Evolutionary conservation across 495 filamentous ascomycete species (phyloP).

Genomic region (Bathelium albidoporum): DNA sequence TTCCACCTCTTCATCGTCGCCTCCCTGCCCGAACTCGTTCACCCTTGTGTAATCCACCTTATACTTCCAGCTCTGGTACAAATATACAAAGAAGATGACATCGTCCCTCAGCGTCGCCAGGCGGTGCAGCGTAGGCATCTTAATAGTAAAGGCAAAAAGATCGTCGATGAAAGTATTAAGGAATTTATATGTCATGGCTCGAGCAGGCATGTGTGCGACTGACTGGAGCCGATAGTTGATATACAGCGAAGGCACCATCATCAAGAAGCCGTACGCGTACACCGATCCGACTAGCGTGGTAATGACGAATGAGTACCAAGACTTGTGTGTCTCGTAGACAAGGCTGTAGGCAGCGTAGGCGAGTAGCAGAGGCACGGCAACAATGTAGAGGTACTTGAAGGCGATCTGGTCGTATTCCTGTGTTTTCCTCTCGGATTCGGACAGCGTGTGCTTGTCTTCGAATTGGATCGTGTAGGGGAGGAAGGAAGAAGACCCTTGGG

Average conservation of each 20-base stretch:
- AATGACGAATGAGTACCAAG: constrained; percentile 90
- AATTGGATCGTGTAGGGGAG: constrained; percentile 79
- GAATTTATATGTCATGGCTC: constrained; percentile 97
- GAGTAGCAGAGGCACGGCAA: constrained; percentile 76
- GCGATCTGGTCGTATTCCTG: constrained; percentile 97
- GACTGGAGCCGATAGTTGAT: constrained; percentile 98
- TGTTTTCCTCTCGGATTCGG: constrained; percentile 91
- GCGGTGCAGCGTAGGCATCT: constrained; percentile 95
- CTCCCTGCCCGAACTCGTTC: constrained; percentile 97
- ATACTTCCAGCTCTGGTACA: constrained; percentile 94
- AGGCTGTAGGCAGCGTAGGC: constrained; percentile 88
- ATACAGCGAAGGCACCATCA: constrained; percentile 97
- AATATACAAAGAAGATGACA: constrained; percentile 93
- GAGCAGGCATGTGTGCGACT: constrained; percentile 93
- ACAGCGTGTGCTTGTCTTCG: constrained; percentile 94
- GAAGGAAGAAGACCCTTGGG: constrained; percentile 52
- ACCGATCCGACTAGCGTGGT: constrained; percentile 90
- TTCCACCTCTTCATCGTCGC: constrained; percentile 66
- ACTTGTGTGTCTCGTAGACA: constrained; percentile 91
- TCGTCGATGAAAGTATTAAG: constrained; percentile 77
- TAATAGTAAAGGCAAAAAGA: constrained; percentile 95
- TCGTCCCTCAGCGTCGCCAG: constrained; percentile 90
- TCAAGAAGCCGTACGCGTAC: constrained; percentile 95
- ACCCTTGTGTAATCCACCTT: constrained; percentile 84
- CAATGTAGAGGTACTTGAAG: constrained; percentile 89